phyloP scores from a whole-genome alignment of 352 stramenopile species.

The Phytophthora idaei region DNA sequence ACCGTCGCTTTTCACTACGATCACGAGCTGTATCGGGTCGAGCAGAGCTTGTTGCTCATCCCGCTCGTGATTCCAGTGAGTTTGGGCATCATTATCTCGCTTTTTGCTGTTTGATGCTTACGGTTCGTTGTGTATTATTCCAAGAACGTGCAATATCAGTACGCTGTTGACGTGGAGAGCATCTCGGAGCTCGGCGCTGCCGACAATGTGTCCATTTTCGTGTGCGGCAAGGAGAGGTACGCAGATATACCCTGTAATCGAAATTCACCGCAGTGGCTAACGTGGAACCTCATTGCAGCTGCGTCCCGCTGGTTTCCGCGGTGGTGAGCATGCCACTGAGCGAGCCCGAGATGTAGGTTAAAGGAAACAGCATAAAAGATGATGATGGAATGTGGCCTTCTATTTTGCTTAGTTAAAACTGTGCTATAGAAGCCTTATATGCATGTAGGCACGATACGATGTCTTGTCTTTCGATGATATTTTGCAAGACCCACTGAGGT shows the following conservation, averaged over 20 bases:
- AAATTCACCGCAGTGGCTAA: conserved; percentile 4
- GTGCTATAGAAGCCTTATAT: no score
- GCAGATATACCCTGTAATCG: background rate
- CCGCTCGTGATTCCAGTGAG: conserved; percentile 76
- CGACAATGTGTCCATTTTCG: conserved; percentile 82
- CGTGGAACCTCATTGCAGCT: conserved; percentile 38
- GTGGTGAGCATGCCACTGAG: conserved; percentile 86
- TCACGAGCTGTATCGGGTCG: conserved; percentile 70
- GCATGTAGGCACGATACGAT: no score
- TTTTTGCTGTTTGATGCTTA: conserved; percentile 16
- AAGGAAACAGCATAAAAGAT: background rate
- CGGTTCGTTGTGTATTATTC: conserved; percentile 3
- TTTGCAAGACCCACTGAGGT: no score
- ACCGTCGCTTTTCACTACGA: conserved; percentile 82
- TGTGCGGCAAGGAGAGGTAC: conserved; percentile 85
- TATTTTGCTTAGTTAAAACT: no score
- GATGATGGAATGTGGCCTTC: no score
- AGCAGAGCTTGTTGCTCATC: conserved; percentile 68
- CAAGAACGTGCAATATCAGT: conserved; percentile 78
- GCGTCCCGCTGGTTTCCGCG: conserved; percentile 77
- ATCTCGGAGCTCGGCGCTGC: conserved; percentile 71
- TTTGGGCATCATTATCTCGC: background rate
- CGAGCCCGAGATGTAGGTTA: conserved; percentile 58
- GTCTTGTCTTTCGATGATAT: no score
- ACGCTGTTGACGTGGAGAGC: conserved; percentile 71